Evolutionary conservation across 345 rosid genomes (phyloP), one percentile per base, ranked within the genome.

Genomic region (Diplotaxis tenuifolia): DNA sequence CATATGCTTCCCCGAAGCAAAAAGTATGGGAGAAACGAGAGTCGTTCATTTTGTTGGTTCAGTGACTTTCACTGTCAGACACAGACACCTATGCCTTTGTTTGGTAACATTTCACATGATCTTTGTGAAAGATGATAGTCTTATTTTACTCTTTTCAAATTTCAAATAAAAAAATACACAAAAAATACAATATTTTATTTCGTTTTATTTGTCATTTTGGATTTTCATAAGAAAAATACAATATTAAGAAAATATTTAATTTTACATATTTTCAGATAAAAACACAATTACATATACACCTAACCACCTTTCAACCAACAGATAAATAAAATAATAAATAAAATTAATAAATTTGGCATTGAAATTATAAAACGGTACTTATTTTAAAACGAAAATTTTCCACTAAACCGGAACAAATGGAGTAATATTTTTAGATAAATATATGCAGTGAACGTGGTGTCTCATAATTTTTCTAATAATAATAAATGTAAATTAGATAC

Each of bases 1-100:
- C 67, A n/a, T 60, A 49, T 67, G 78, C 47, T 57, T 57, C 38
- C 40, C 16, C 20, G 62, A 31, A 50, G 78, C 73, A 60, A 67
- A 45, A 1, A 40, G 66, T 45, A 22, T 62, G 72, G 71, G 75
- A 64, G 72, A 65, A 70, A 70, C 61, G 67, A 70, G 72, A 70
- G 72, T 71, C 75, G 80, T 76, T 66, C 75, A 55, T 76, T 76
- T 31, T 45, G 21, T 25, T 40, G 42, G 31, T 34, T 70, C 23
- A 64, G 42, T 76, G 47, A 40, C 31, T 28, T 34, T 66, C 72
- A 34, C 66, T 74, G 66, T 66, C 77, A 20, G 78, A 76, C 55
- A 23, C 19, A 22, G 78, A 70, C 62, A 47, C 63, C 31, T 62
- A 31, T 64, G 28, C n/a, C 67, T 57, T 75, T 12, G 7, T 76